Percentiles rank a stretch among this genome's conserved stretches.
phyloP scores from a whole-genome alignment of 2,329 filamentous ascomycete species.

The Xylariaceae sp. region DNA sequence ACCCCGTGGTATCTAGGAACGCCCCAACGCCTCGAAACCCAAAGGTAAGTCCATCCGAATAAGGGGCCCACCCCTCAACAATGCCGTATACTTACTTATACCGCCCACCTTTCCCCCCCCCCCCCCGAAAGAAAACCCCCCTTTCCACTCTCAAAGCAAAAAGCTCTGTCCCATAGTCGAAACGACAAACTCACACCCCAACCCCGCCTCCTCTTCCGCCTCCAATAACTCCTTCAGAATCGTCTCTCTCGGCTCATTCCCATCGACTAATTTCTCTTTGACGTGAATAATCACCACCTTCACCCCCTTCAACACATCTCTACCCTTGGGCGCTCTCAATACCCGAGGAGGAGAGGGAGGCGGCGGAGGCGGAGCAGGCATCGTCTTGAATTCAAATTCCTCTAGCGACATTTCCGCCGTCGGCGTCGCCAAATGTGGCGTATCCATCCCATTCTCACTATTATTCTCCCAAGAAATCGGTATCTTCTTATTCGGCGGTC shows the following conservation, averaged over 20 bases:
- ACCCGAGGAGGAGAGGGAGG: slow-evolving; percentile 46
- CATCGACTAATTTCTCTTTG: slow-evolving; percentile 78
- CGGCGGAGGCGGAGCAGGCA: slow-evolving; percentile 12
- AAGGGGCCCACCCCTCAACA: neutral
- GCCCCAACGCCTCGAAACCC: slow-evolving; percentile 11
- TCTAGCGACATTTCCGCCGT: slow-evolving; percentile 42
- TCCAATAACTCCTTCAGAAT: slow-evolving; percentile 66
- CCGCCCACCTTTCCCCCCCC: too few species aligned
- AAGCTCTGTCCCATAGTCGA: slow-evolving; percentile 60
- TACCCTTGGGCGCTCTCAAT: too few species aligned
- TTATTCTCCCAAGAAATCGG: slow-evolving; percentile 13
- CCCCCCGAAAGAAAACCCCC: neutral
- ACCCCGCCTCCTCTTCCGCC: slow-evolving; percentile 55
- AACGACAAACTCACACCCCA: slow-evolving; percentile 78
- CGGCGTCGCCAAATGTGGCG: slow-evolving; percentile 43
- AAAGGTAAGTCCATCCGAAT: neutral
- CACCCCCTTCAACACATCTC: slow-evolving; percentile 44
- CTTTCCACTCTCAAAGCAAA: slow-evolving; percentile 35
- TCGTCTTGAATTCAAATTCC: slow-evolving; percentile 25
- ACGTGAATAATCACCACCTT: slow-evolving; percentile 87
- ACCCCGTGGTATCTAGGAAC: slow-evolving; percentile 19
- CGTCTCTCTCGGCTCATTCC: slow-evolving; percentile 53
- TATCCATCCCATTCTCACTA: slow-evolving; percentile 27
- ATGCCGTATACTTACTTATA: slow-evolving; percentile 3
- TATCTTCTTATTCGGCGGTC: slow-evolving; percentile 21